Base-by-base conservation (phyloP, 257 asterid species). In the Solanum paucissectum region DNA sequence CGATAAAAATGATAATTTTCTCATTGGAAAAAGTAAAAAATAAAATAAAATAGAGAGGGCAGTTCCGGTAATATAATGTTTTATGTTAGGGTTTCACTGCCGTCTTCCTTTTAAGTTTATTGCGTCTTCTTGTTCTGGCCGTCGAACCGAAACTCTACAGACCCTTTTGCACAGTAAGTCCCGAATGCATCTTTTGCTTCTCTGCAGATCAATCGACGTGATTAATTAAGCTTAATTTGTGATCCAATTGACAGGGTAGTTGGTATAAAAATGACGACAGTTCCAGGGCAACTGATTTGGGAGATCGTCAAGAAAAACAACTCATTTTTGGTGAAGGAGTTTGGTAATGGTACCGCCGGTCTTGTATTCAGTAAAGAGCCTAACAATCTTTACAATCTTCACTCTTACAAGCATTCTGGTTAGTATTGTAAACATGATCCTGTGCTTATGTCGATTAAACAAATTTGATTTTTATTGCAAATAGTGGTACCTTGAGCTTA, bases 391-490 rank as follows among this genome's bases (percentile, higher is more conserved):
- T 94, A 84, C 93, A 96, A 94, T 88, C 83, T 93, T 86, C 98
- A 96, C 93, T 95, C 98, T 16, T 96, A 94, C 93, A 95, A 96
- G 92, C 96, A 96, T 92, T 95, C 98, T 83, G 98, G 99, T 95
- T 49, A 11, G 91, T 89, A 66, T 40, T 14, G 25, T 40, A 40
- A n/a, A 79, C 64, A 40, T 14, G 4, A 23, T 5, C 29, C 83
- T 60, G 4, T 86, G 72, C 23, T 82, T 49, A 2, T 18, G 9
- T 68, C 3, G 6, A 49, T 25, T 18, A 3, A 20, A 1, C 32
- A 38, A 9, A 4, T 84, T 68, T 72, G 68, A 4, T 81, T 81
- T 81, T 38, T 81, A 2, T 81, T 29, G 10, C 1, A 0, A 44
- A 14, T 44, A 36, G 7, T 79, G 13, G 25, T 81, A 16, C 85